Evolutionary conservation across 495 filamentous ascomycete genomes (phyloP), one percentile per base, ranked within the genome.

Genomic region (Penicillium roqueforti): DNA sequence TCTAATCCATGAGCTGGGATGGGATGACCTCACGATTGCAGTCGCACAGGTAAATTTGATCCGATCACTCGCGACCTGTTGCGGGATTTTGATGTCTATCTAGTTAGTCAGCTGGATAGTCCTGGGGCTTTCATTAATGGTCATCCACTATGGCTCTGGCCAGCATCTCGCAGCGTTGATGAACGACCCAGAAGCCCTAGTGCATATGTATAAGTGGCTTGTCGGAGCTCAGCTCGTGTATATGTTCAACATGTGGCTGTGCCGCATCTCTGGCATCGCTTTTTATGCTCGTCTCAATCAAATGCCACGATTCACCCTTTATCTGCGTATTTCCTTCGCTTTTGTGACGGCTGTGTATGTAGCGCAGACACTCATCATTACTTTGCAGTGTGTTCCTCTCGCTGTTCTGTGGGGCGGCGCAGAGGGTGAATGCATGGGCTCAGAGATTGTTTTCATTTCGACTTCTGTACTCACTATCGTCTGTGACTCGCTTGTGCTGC

Each of bases 251-350:
- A 36, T 66, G 6, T 58, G 56, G 54, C 37, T 58, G 7, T 66
- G 62, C 41, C 59, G 62, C 7, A 36, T 66, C 16, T 66, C 62
- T 0, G 62, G 60, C 2, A 16, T 66, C 1, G 40, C 57, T 5
- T 63, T 66, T 32, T 66, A 63, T 43, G 41, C 51, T 6, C 62
- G 62, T 8, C 48, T 63, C 5, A 66, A 66, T 19, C 57, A 50
- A 10, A 62, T 60, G 59, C 62, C 62, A 1, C 54, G 25, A 1
- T 65, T 62, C 23, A 37, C 19, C 9, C 19, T 59, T 0, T 62
- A 57, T 25, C 40, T 62, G n/a, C 54, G 23, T 47, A 25, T 42
- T 4, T 42, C 40, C 10, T 42, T 55, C 20, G 54, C 31, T 0
- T 63, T 60, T 20, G 51, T 63, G 10, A 55, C 54, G 3, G 51